Conservation (phyloP, 805 yeast genomes). For the Yamadazyma akitaensis region DNA sequence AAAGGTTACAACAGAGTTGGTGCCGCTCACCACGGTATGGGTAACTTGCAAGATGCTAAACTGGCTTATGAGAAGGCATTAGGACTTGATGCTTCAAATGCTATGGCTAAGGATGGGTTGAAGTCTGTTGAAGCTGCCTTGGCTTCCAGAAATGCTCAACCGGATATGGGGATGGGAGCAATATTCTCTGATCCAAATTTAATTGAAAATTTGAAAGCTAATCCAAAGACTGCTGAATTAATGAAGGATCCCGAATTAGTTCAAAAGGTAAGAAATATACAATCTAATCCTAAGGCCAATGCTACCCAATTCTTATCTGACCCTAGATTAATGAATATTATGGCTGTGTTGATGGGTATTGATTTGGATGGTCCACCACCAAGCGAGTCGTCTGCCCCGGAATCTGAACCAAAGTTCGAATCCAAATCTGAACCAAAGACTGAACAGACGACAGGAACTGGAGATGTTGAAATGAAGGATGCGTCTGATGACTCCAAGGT, state of each 20-base stretch:
- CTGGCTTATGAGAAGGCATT: slow-evolving; percentile 72
- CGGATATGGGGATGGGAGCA: slow-evolving; percentile 73
- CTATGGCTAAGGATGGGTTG: slow-evolving; percentile 84
- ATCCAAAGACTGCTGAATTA: slow-evolving; percentile 84
- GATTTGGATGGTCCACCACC: slow-evolving; percentile 51
- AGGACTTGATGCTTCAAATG: slow-evolving; percentile 74
- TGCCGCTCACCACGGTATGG: slow-evolving; percentile 88
- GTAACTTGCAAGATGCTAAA: slow-evolving; percentile 72
- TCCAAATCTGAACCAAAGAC: slow-evolving; percentile 16
- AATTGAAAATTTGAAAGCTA: slow-evolving; percentile 66
- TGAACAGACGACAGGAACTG: slow-evolving; percentile 20
- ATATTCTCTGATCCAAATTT: slow-evolving; percentile 79
- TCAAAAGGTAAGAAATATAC: slow-evolving; percentile 58
- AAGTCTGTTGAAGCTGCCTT: slow-evolving; percentile 64
- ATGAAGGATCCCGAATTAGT: slow-evolving; percentile 87
- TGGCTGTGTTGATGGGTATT: slow-evolving; percentile 83
- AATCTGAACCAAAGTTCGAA: slow-evolving; percentile 16
- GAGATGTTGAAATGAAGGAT: slow-evolving; percentile 39
- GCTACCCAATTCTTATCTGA: slow-evolving; percentile 70
- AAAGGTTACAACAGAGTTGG: slow-evolving; percentile 94
- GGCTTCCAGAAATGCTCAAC: slow-evolving; percentile 48
- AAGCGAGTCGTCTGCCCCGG: slow-evolving; percentile 17
- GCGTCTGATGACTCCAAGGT: slow-evolving; percentile 34
- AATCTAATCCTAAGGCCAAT: slow-evolving; percentile 71
- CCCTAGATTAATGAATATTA: slow-evolving; percentile 82